Base-by-base conservation (phyloP, 805 yeast genomes). In the Suhomyces canberraensis region DNA sequence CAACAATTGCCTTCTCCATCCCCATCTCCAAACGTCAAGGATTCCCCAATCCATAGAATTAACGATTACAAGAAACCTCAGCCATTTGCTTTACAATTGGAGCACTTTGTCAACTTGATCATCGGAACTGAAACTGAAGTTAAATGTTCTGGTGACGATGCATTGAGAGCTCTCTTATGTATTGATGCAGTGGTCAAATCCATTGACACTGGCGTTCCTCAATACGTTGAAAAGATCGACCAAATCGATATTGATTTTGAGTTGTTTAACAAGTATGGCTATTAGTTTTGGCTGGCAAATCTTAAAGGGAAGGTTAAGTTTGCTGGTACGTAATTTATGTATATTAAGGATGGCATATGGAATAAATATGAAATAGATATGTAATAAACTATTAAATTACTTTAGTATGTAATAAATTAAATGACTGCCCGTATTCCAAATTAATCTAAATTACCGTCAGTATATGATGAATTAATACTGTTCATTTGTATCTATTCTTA, bases 41-140 rank as follows among this genome's bases (percentile, higher is more conserved):
- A 25, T 26, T 45, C 50, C 19, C 58, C 60, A 33, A 46, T 52
- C 19, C 50, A 50, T 33, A 17, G 35, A 6, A 29, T 40, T 40
- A 18, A 28, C 21, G 20, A 33, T 11, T 29, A 11, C 20, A 18
- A 31, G 8, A 38, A 46, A 21, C 43, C 44, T 4, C 42, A 40
- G 33, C 71, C 71, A 3, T 66, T 66, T 42, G 69, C 62, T 33
- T 47, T 59, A 16, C 71, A 66, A 40, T 55, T 66, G 29, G 46
- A 50, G 20, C 71, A 66, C 43, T 66, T 66, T 37, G 56, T 64
- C 20, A 61, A 63, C 34, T 49, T 66, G 16, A 56, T 66, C 4
- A 46, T 47, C 11, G 66, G 62, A 4, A 42, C 42, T 3, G 52
- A 51, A 8, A 54, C 47, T 8, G 48, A 47, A 5, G 58, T 64